Conservation (phyloP, 139 green algal genomes). For the Desmodesmus armatus region DNA sequence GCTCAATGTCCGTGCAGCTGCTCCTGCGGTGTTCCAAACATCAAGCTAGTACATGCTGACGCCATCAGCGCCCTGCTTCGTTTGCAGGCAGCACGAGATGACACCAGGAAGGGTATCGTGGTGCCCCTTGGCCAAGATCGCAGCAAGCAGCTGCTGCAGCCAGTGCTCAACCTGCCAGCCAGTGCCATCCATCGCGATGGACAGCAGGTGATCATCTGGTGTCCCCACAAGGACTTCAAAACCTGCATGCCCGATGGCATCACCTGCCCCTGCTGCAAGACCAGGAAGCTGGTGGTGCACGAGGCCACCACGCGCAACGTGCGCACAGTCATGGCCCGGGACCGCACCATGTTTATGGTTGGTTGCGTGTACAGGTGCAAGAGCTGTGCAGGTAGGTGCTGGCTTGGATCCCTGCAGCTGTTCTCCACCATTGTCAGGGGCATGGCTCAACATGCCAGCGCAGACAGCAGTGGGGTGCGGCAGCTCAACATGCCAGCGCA, state of each 20-base stretch:
- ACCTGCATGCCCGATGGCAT: neutral
- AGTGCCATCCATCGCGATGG: neutral
- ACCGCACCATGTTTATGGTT: neutral
- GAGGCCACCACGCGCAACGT: neutral
- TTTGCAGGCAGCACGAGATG: neutral
- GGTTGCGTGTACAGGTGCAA: neutral
- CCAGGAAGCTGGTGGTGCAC: neutral
- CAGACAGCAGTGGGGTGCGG: neutral
- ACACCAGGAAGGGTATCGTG: neutral
- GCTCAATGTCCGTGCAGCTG: neutral
- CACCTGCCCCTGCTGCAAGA: neutral
- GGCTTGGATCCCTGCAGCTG: neutral
- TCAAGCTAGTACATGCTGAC: neutral
- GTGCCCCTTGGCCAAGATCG: neutral
- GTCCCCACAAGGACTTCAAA: neutral
- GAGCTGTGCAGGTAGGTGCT: neutral
- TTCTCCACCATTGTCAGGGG: neutral
- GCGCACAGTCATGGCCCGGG: neutral
- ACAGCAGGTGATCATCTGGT: neutral
- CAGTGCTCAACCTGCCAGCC: neutral
- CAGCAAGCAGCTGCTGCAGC: neutral
- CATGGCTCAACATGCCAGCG: neutral
- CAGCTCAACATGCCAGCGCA: neutral
- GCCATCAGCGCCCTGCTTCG: neutral
- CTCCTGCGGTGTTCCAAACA: neutral